phyloP scores from a whole-genome alignment of 2,329 filamentous ascomycete genomes.

The Aspergillus terreus region DNA sequence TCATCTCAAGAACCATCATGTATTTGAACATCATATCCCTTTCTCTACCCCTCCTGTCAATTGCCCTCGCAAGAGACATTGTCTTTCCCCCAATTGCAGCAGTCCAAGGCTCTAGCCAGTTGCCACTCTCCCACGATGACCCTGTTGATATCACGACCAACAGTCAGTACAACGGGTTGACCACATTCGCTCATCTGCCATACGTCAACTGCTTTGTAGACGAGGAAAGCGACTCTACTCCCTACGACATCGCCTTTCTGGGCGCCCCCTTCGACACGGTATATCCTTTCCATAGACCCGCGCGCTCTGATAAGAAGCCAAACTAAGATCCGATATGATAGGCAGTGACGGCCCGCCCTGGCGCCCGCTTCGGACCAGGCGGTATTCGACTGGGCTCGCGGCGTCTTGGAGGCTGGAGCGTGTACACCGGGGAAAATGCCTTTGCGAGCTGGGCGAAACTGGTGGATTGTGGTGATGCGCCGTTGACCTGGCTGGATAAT shows the following conservation, averaged over 20 bases:
- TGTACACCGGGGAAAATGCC: slow-evolving; percentile 49
- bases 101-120: slow-evolving; percentile 14
- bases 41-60: not conserved
- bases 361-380: slow-evolving; percentile 50
- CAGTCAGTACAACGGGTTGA: slow-evolving; percentile 39
- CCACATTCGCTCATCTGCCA: slow-evolving; percentile 32
- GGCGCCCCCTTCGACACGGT: slow-evolving; percentile 52
- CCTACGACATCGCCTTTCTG: slow-evolving; percentile 42
- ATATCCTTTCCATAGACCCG: not conserved
- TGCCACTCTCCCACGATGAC: slow-evolving; percentile 20
- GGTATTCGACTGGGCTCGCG: slow-evolving; percentile 51
- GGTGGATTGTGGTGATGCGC: slow-evolving; percentile 55
- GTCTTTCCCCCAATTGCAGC: slow-evolving; percentile 25
- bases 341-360: slow-evolving; percentile 49
- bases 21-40: not conserved
- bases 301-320: not conserved
- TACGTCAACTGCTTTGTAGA: slow-evolving; percentile 28
- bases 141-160: slow-evolving; percentile 41
- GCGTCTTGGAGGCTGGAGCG: slow-evolving; percentile 45
- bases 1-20: not conserved
- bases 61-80: slow-evolving; percentile 19
- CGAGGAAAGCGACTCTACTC: slow-evolving; percentile 11
- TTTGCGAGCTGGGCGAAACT: slow-evolving; percentile 50
- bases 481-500: slow-evolving; percentile 52
- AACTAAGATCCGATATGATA: not conserved